Base-by-base conservation (phyloP, 257 asterid species). In the Solanum etuberosum region DNA sequence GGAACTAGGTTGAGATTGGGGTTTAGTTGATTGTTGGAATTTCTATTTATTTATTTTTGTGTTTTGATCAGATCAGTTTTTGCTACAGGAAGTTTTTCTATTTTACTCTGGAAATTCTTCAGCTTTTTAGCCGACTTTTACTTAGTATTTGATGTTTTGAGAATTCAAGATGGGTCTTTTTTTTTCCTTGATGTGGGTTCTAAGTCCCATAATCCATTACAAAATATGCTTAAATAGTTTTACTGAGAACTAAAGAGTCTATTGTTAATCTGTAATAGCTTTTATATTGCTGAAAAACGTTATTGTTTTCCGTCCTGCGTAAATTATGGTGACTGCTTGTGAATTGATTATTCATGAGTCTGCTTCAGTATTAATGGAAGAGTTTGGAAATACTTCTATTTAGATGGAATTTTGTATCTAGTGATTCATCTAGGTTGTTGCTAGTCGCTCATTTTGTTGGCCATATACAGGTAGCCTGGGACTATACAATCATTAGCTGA, bases 391-490 rank as follows among this genome's bases (percentile, higher is more conserved):
- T 81, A 29, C 68, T 5, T 81, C 65, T 48, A 29, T 46, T 81
- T 48, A 8, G 42, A 48, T 10, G 43, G 68, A 11, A 31, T 81
- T 18, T 46, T 81, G 68, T 81, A 5, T 81, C 68, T 48, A 9
- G 43, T 48, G 43, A 80, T 48, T 48, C 68, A 12, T 48, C 63
- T 81, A 81, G 68, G 11, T 29, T 16, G 68, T 46, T 81, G 74
- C 14, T 61, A 27, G 14, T 85, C 8, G 40, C 40, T 27, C 67
- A 68, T 87, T 59, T 35, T 42, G 54, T 84, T 32, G 83, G 78
- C 51, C 65, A 80, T 84, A 78, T 86, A 35, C 89, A 89, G 93
- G 90, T 86, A 86, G 87, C 87, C 76, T 16, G 42, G 51, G 42
- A 71, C 76, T 86, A 74, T 38, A 80, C 83, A 43, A 32, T 21